Base-by-base conservation (phyloP, 2,329 filamentous ascomycete genomes). In the Ophiostoma sp. region DNA sequence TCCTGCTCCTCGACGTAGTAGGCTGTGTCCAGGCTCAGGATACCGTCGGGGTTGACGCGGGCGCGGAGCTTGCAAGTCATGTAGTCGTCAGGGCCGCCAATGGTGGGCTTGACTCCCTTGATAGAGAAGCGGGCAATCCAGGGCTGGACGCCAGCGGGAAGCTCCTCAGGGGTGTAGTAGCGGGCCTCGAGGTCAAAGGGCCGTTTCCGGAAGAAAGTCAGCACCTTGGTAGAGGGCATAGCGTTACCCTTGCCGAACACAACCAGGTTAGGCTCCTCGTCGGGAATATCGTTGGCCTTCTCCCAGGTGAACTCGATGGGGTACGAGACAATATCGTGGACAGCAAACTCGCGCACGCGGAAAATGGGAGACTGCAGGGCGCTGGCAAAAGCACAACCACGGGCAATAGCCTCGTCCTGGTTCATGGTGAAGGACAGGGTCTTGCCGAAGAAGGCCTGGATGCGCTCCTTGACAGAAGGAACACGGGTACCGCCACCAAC, bases 1-100 rank as follows among this genome's bases (percentile, higher is more conserved):
- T 99, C 95, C 78, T 96, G 89, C 79, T 99, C 95, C 84, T 99
- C 95, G 69, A 99, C 95, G 77, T 93, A 98, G 85, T 99, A 99
- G 72, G 94, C 95, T 73, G 89, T 94, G 84, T 99, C 95, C 52
- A 99, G 91, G 79, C 98, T 98, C 75, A 99, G 85, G 72, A 99
- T 88, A 80, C 95, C 95, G 83, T 98, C 94, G 74, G 98, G 87
- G 83, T 99, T 99, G 70, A 99, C 87, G 74, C 95, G 90, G 67
- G 95, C 94, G 87, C 98, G 98, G 73, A 99, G 89, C 85, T 99
- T 99, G 90, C 95, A 99, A 77, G 98, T 96, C 94, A 99, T 98
- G 81, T 98, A 99, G 79, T 98, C 95, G 72, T 96, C 92, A 79
- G 95, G 94, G 75, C 89, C 87, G 78, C 96, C 93, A 67, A 73